phyloP scores from a whole-genome alignment of 257 asterid genomes.

The Plantago major region DNA sequence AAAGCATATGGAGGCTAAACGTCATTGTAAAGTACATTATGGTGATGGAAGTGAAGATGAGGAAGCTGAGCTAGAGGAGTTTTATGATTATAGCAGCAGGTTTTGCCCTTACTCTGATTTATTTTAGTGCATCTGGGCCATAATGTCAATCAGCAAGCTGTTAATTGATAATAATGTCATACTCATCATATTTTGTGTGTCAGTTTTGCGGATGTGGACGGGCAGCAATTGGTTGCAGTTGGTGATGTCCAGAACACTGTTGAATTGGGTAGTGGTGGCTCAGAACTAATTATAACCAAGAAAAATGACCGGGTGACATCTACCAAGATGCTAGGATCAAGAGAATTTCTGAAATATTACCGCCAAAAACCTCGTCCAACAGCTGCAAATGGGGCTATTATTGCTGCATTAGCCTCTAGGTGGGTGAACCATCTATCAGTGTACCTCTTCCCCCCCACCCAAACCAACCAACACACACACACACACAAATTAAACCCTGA shows the following conservation, averaged over 20 bases:
- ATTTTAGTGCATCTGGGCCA: background rate
- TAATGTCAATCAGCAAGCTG: background rate
- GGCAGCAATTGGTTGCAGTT: conserved; percentile 56
- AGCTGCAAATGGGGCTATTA: conserved; percentile 41
- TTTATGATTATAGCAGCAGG: conserved; percentile 98
- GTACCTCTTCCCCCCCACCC: too few species aligned
- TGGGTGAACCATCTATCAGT: conserved; percentile 22
- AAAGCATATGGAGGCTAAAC: conserved; percentile 92
- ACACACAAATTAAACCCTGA: too few species aligned
- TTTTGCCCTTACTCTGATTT: conserved; percentile 14
- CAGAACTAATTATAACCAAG: conserved; percentile 68
- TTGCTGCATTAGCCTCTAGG: conserved; percentile 67
- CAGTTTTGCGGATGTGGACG: conserved; percentile 66
- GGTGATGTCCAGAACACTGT: conserved; percentile 41
- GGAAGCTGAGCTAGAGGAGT: conserved; percentile 91
- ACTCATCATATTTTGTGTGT: conserved; percentile 11
- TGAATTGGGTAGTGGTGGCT: conserved; percentile 70
- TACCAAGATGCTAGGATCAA: conserved; percentile 84
- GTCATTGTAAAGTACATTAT: conserved; percentile 91
- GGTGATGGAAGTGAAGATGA: conserved; percentile 96
- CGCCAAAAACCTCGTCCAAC: conserved; percentile 89
- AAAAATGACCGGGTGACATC: conserved; percentile 27
- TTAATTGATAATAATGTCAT: background rate
- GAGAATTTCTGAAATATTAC: conserved; percentile 83
- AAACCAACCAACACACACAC: too few species aligned